Conservation (phyloP, 345 rosid species). For the Eucalyptus curtisii region DNA sequence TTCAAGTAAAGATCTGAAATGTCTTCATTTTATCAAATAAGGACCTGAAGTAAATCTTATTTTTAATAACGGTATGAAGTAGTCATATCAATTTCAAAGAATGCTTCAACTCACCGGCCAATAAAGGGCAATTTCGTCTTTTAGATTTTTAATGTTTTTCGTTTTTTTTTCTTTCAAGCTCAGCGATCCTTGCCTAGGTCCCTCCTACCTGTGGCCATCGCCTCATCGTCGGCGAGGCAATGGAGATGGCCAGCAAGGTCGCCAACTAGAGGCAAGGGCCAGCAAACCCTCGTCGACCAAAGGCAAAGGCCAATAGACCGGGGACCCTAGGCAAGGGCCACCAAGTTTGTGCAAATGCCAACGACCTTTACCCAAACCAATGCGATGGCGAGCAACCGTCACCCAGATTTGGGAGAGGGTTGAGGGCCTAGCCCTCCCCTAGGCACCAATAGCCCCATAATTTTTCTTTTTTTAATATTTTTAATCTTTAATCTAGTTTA, state of each 20-base stretch:
- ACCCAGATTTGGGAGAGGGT: accelerated
- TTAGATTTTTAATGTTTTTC: too few species aligned
- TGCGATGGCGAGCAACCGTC: accelerated
- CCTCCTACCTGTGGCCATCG: too few species aligned
- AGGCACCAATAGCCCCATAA: too few species aligned
- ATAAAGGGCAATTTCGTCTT: too few species aligned
- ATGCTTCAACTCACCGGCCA: too few species aligned
- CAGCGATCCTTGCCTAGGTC: accelerated
- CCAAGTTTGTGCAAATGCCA: too few species aligned
- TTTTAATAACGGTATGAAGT: accelerated
- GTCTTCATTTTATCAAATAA: accelerated
- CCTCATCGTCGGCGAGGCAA: accelerated
- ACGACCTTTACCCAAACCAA: too few species aligned
- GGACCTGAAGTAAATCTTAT: accelerated
- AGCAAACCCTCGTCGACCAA: accelerated
- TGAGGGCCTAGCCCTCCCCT: too few species aligned
- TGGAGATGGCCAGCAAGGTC: accelerated
- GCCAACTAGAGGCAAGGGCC: accelerated
- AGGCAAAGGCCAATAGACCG: accelerated
- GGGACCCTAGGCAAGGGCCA: too few species aligned
- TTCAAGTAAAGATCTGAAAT: accelerated
- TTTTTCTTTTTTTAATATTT: too few species aligned
- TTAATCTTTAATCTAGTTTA: too few species aligned
- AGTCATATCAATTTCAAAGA: accelerated
- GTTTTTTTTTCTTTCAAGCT: too few species aligned